phyloP scores from a whole-genome alignment of 805 yeast species.

The Brettanomyces naardenensis region DNA sequence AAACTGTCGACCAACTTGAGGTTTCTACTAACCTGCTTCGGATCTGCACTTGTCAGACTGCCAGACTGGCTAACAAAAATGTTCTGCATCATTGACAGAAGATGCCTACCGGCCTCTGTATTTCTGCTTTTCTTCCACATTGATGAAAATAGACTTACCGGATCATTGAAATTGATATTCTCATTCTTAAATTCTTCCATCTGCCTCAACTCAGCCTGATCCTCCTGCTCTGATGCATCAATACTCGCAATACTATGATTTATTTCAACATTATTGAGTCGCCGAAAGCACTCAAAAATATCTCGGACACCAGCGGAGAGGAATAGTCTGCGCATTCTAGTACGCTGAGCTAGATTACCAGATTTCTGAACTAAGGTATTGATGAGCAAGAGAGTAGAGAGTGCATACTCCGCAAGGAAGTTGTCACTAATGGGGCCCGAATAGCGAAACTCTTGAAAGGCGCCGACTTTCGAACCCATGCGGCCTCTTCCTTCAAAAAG shows the following conservation, averaged over 20 bases:
- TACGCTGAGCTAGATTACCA: slow-evolving; percentile 30
- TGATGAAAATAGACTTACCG: slow-evolving; percentile 57
- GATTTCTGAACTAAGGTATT: slow-evolving; percentile 39
- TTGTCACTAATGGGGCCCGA: slow-evolving; percentile 50
- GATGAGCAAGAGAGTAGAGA: slow-evolving; percentile 42
- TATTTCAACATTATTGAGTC: slow-evolving; percentile 34
- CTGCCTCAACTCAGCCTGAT: slow-evolving; percentile 32
- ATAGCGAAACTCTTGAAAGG: slow-evolving; percentile 69
- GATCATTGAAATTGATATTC: slow-evolving; percentile 57
- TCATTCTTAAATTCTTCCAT: slow-evolving; percentile 30
- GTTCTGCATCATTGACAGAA: slow-evolving; percentile 60
- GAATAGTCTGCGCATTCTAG: slow-evolving; percentile 39
- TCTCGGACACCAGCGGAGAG: slow-evolving; percentile 33
- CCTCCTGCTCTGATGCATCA: slow-evolving; percentile 32
- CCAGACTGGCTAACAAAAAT: slow-evolving; percentile 42
- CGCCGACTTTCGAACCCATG: slow-evolving; percentile 88
- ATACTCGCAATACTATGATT: slow-evolving; percentile 35
- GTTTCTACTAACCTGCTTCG: slow-evolving; percentile 37
- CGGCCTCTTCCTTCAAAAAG: slow-evolving; percentile 64
- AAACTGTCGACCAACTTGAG: slow-evolving; percentile 48
- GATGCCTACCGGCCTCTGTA: slow-evolving; percentile 50
- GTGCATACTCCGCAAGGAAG: slow-evolving; percentile 47
- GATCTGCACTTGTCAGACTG: slow-evolving; percentile 29
- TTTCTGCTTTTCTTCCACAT: slow-evolving; percentile 51
- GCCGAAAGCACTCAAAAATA: slow-evolving; percentile 28